Base-by-base conservation (phyloP, 2,329 filamentous ascomycete species). In the Penicillium digitatum region DNA sequence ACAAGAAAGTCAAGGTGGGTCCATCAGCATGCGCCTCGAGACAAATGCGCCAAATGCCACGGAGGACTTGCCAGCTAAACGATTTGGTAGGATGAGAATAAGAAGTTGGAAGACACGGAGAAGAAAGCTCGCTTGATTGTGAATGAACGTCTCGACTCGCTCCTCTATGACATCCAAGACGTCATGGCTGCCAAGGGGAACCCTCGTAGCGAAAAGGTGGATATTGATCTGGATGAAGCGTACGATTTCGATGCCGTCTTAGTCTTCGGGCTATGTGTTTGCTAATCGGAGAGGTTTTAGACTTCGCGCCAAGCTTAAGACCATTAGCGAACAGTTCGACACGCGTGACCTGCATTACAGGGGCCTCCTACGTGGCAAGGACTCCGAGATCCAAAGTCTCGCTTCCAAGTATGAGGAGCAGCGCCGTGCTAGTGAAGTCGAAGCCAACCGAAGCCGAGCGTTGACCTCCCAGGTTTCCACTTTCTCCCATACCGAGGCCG, bases 261-360 rank as follows among this genome's bases (percentile, higher is more conserved):
- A 12, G 4, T 26, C 42, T 24, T 7, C 11, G 22, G 16, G 39
- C 31, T 46, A 22, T 29, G 22, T 26, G 51, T 31, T 52, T 48
- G 49, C 52, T 53, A 52, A 58, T 62, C 59, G 14, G 56, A 61
- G 49, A 51, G 52, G 31, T 59, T 59, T 58, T 69, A 81, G 80
- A 40, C 79, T 82, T 59, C 76, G 72, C 67, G 90, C 91, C 57
- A 94, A 92, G 70, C 82, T 87, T 78, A 96, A 95, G 72, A 95
- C 91, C 0, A 87, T 99, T 66, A 88, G 95, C 66, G 94, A 99
- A 62, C 94, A 97, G 74, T 97, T 96, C 73, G 94, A 99, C 75
- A 81, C 96, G 56, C 89, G 94, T 46, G 94, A 99, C 72, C 79
- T 96, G 50, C 92, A 97, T 70, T 97, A 96, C 72, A 89, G 95